Base-by-base conservation (phyloP, 768 basidiomycete species). In the Boletus pseudopeckii region DNA sequence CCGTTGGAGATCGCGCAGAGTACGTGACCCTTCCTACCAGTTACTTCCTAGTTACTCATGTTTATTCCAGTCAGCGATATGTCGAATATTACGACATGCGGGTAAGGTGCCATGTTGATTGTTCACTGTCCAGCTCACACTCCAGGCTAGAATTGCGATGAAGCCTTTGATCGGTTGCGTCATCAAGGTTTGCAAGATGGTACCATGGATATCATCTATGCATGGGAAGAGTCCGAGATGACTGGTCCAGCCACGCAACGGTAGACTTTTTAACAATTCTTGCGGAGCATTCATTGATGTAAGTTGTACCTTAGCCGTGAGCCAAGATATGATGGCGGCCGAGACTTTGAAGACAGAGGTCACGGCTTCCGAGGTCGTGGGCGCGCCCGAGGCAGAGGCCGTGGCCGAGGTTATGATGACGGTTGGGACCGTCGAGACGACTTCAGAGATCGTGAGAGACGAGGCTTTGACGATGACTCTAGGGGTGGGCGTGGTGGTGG, bases 61-160 rank as follows among this genome's bases (percentile, higher is more conserved):
- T 36, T 48, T 11, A 50, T 26, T 28, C 8, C 55, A 98, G 93
- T 61, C 89, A 92, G 62, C 86, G 90, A 54, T 85, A 90, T 58
- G 88, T 98, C n/a, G 94, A 98, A 67, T 94, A 85, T 65, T 99
- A 86, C 66, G 97, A 99, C 66, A 90, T 82, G 22, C 75, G 92
- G 68, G 92, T 90, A 59, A 68, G 84, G 61, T 4, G 7, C 18
- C 3, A 39, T 45, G 17, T 36, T 43, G 32, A 24, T 51, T 15
- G 8, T 48, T 40, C 9, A 9, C 36, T 42, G 5, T 38, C 32
- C 53, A 34, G 55, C 58, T 67, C 13, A 62, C 13, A 62, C 40
- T 26, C 20, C 26, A 15, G 44, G 42, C 20, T 58, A 92, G 85
- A 90, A 86, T 22, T 85, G 84, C 52, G 84, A 84, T 32, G 83